Conservation (phyloP, 1,139 yeast species). For the Meyerozyma athensensis region DNA sequence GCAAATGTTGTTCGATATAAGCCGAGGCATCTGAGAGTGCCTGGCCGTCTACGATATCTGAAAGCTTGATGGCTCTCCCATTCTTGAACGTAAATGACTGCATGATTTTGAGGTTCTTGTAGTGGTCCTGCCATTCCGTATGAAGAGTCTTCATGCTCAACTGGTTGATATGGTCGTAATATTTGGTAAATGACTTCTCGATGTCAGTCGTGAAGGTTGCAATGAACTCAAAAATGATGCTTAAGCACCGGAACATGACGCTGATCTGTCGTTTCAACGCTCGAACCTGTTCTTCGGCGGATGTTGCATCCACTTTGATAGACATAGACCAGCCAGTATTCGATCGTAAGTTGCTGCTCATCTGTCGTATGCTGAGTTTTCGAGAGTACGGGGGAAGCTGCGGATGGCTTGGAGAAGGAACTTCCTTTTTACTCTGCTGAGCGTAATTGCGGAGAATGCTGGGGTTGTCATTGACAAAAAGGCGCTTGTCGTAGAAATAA, state of each 20-base stretch:
- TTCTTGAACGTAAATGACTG: slow-evolving; percentile 16
- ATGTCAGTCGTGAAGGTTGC: slow-evolving; percentile 46
- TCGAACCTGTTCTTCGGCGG: slow-evolving; percentile 19
- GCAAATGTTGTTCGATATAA: slow-evolving; percentile 24
- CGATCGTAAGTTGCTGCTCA: slow-evolving; percentile 20
- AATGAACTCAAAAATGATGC: slow-evolving; percentile 55
- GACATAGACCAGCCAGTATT: slow-evolving; percentile 28
- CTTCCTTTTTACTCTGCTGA: slow-evolving; percentile 27
- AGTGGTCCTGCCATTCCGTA: slow-evolving; percentile 46
- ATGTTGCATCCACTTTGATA: slow-evolving; percentile 17
- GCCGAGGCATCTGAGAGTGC: slow-evolving; percentile 21
- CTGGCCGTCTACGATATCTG: slow-evolving; percentile 23
- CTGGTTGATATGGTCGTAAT: slow-evolving; percentile 42
- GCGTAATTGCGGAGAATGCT: slow-evolving; percentile 16
- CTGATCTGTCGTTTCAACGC: slow-evolving; percentile 27
- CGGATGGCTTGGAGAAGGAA: slow-evolving; percentile 29
- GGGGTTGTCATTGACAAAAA: slow-evolving; percentile 26
- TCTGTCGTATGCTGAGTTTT: slow-evolving; percentile 19
- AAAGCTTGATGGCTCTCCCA: slow-evolving; percentile 14
- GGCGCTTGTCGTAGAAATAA: slow-evolving; percentile 55
- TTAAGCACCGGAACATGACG: slow-evolving; percentile 47
- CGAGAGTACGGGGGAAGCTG: neutral
- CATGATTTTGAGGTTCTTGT: slow-evolving; percentile 33
- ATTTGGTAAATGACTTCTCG: slow-evolving; percentile 48
- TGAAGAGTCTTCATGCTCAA: slow-evolving; percentile 45